phyloP scores from a whole-genome alignment of 2,329 filamentous ascomycete genomes.

The Claviceps humidiphila region DNA sequence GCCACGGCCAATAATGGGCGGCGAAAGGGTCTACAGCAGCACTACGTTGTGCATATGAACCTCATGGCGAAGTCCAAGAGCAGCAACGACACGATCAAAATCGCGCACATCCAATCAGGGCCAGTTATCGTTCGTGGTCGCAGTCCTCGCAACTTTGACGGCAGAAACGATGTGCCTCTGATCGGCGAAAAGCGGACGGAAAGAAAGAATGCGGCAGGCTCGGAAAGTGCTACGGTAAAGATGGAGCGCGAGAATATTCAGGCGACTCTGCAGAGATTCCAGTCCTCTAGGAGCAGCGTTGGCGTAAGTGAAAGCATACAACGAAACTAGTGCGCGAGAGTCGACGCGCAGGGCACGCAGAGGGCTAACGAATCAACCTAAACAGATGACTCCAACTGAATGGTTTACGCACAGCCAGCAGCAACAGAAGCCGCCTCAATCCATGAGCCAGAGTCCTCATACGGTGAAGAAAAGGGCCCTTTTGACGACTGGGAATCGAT shows the following conservation, averaged over 20 bases:
- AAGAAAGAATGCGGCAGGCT: constrained; percentile 27
- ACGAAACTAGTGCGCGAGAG: too few species aligned
- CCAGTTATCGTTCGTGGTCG: constrained; percentile 91
- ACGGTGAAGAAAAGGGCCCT: constrained; percentile 39
- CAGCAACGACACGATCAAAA: constrained; percentile 53
- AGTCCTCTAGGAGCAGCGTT: constrained; percentile 20
- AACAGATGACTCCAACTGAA: constrained; percentile 23
- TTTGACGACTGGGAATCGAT: constrained; percentile 36
- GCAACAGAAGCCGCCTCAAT: constrained; percentile 23
- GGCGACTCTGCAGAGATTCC: constrained; percentile 16
- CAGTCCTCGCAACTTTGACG: constrained; percentile 89
- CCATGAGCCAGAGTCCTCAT: constrained; percentile 26
- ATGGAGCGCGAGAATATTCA: constrained; percentile 20
- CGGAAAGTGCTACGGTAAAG: constrained; percentile 21
- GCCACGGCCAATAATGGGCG: constrained; percentile 93
- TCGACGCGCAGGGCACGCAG: too few species aligned
- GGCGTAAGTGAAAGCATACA: constrained; percentile 16
- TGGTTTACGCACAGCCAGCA: constrained; percentile 21
- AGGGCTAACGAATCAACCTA: constrained; percentile 9
- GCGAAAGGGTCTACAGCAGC: constrained; percentile 86
- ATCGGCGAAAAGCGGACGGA: constrained; percentile 39
- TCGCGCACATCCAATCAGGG: constrained; percentile 79
- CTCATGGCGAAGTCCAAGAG: constrained; percentile 61
- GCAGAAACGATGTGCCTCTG: constrained; percentile 70
- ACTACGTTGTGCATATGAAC: constrained; percentile 81